These are phyloP conservation scores for Cutaneotrichosporon daszewskae DNA, from an alignment of 1,284 basidiomycete species.

Conservation along the genomic window DNA sequence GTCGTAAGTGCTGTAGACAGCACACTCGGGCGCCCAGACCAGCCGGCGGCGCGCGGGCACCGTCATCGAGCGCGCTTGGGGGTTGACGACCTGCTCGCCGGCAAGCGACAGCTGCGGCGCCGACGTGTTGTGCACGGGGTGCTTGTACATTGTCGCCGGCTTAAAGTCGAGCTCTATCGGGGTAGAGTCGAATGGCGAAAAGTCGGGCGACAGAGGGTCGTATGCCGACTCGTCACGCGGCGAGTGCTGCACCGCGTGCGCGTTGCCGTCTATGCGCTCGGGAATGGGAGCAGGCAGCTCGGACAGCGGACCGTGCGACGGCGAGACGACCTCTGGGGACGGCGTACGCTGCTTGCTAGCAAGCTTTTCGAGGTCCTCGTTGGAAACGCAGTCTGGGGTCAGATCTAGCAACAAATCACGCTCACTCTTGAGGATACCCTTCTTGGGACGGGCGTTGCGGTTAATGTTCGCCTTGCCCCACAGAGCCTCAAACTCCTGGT, in stretches of 20 bases:
- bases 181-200: constrained; percentile 48
- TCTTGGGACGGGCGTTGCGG: constrained; percentile 62
- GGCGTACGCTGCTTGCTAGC: constrained; percentile 47
- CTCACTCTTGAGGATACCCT: constrained; percentile 85
- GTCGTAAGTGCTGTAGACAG: constrained; percentile 93
- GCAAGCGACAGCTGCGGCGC: constrained; percentile 71
- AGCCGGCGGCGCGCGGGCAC: constrained; percentile 56
- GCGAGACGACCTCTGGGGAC: constrained; percentile 46
- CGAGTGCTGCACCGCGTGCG: constrained; percentile 52
- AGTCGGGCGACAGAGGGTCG: constrained; percentile 55
- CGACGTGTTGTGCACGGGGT: constrained; percentile 53
- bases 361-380: constrained; percentile 30
- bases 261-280: constrained; percentile 76
- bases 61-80: constrained; percentile 29
- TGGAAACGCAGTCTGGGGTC: constrained; percentile 29
- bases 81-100: constrained; percentile 41
- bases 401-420: constrained; percentile 16
- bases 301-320: constrained; percentile 65
- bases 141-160: constrained; percentile 16
- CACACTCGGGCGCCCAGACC: constrained; percentile 83
- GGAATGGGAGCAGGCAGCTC: constrained; percentile 72
- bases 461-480: constrained; percentile 62
- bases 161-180: constrained; percentile 17
- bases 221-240: constrained; percentile 22
- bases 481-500: constrained; percentile 55